Evolutionary conservation across 176 grass and related monocot species (phyloP), one percentile per base, ranked within the genome.

Genomic region (Tuctoria greenei): DNA sequence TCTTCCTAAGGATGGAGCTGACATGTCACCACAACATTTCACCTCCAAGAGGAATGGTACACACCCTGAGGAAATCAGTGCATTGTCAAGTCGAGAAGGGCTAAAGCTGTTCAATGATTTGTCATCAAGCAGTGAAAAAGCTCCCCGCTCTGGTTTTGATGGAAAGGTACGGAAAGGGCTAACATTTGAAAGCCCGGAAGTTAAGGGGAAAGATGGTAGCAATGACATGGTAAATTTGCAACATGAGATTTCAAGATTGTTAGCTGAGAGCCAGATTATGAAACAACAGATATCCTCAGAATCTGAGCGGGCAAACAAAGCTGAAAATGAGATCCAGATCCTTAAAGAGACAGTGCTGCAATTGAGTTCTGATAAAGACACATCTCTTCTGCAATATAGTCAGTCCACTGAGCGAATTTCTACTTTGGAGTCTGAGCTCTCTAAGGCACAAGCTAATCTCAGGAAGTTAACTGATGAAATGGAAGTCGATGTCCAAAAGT

Each of bases 381-480:
- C 79, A 20, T 64, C 82, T 54, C 43, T 76, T 68, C 54, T 64
- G 61, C 84, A 99, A 79, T 82, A 78, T 85, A 84, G 84, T 81
- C 54, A 79, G 39, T 95, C 85, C 65, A 83, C 67, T 66, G 76
- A 88, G 74, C 84, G 55, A 79, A 76, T 92, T 10, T 78, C 72
- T 73, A 72, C 66, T 52, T 73, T 92, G 61, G 92, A 95, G 65
- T 81, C 81, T 15, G 78, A 92, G 79, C 84, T 99, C 36, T 87
- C 65, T 38, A 82, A 62, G 67, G 84, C 82, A 51, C 84, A 95
- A 40, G 60, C 56, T 80, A 87, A 92, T 61, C 69, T 95, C 7
- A 86, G 92, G 73, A 89, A 74, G 69, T 67, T 95, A 80, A 84
- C 83, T 67, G 87, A 92, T 88, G 95, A 91, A 59, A 90, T 85